Evolutionary conservation across 352 stramenopile genomes (phyloP), one percentile per base, ranked within the genome.

Genomic region (Phytophthora cryptogea): DNA sequence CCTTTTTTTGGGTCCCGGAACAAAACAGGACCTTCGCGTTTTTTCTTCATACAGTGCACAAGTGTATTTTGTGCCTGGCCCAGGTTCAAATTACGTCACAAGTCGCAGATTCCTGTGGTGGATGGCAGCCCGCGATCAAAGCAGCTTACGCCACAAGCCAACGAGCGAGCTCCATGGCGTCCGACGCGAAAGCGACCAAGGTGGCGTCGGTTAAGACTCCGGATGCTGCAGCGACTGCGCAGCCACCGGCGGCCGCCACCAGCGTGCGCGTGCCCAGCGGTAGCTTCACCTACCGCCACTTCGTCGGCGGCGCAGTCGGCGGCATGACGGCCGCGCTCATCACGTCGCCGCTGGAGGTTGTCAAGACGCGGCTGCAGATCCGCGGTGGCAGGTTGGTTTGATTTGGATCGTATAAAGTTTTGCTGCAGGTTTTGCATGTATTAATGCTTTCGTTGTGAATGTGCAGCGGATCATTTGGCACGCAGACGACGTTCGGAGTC

Each of bases 361-460:
- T 95, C 43, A 92, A 93, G 79, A 95, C 86, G 52, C 81, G 86
- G 8, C 62, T 95, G 63, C 86, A 95, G 66, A 92, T 92, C 47
- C 78, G 78, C 28, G 72, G 69, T 14, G 78, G 79, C 37, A 76
- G 78, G 85, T 94, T 53, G 13, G 68, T 35, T 3, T 8, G 49
- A 26, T 3, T 20, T 2, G 0, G 28, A 16, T 42, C 14, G 42
- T 1, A 0, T 8, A 4, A 7, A 26, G 17, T 26, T 44, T 23
- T 47, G 9, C 8, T 17, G 10, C 17, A 27, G 39, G 14, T 50
- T 17, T 27, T 53, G 20, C 23, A 28, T 37, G 44, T 23, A 41
- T 43, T 68, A n/a, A 70, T 16, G 8, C 10, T 23, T 7, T 13
- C n/a, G 20, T 28, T 50, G 44, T 32, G 55, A 16, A 13, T 57